Evolutionary conservation across 192 early-diverging fungal species (phyloP).

Genomic region (Coemansia sp.): DNA sequence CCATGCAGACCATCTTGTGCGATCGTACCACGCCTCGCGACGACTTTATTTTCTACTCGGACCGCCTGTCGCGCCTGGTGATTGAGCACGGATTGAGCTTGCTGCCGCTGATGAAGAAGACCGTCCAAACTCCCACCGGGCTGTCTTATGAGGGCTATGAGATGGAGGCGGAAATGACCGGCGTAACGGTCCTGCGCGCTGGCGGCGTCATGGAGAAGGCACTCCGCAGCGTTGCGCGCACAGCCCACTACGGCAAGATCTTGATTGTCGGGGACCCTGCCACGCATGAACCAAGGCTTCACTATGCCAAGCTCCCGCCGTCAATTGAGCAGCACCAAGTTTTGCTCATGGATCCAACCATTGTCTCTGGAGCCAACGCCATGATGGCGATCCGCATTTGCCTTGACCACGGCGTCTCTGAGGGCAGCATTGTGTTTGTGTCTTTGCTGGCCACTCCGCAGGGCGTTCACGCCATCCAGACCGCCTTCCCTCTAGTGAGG

Average conservation of each 20-base stretch:
- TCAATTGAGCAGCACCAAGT: slow-evolving; percentile 67
- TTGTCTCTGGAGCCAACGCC: slow-evolving; percentile 90
- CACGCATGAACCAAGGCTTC: slow-evolving; percentile 87
- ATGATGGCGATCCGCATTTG: slow-evolving; percentile 96
- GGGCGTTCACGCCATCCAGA: slow-evolving; percentile 77
- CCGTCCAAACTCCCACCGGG: slow-evolving; percentile 67
- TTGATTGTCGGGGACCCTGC: slow-evolving; percentile 82
- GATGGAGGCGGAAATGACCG: slow-evolving; percentile 52
- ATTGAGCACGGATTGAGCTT: slow-evolving; percentile 80
- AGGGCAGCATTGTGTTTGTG: slow-evolving; percentile 83
- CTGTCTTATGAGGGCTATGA: slow-evolving; percentile 59
- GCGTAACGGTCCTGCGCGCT: slow-evolving; percentile 84
- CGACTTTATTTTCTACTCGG: slow-evolving; percentile 93
- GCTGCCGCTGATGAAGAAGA: slow-evolving; percentile 54
- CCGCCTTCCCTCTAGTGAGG: slow-evolving; percentile 82
- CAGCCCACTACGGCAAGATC: slow-evolving; percentile 87
- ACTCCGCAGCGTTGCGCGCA: slow-evolving; percentile 77
- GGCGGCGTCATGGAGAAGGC: slow-evolving; percentile 93
- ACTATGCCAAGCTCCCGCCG: slow-evolving; percentile 82
- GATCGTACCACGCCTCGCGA: slow-evolving; percentile 70
- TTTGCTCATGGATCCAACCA: slow-evolving; percentile 85
- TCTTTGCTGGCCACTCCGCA: slow-evolving; percentile 79
- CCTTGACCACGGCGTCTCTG: slow-evolving; percentile 86
- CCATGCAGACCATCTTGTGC: slow-evolving; percentile 84
- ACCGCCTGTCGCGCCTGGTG: slow-evolving; percentile 83